Percentiles rank a stretch among this genome's conserved stretches.
phyloP scores from a whole-genome alignment of 306 rosid species.

The Cicer cuneatum region DNA sequence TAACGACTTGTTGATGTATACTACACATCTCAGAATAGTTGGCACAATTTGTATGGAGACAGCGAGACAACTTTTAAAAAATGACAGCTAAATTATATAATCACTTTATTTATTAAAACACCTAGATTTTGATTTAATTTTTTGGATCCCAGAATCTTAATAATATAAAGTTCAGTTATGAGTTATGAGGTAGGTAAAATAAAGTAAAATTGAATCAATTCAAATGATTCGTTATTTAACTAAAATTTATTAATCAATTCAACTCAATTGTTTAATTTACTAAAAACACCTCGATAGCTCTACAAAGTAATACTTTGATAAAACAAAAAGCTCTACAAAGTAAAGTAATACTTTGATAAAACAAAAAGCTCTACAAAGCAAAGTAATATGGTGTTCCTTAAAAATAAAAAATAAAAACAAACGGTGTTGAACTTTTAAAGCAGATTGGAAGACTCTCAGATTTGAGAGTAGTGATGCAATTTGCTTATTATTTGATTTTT shows the following conservation, averaged over 20 bases:
- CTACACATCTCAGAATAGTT: not conserved
- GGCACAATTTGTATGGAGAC: slow-evolving; percentile 29
- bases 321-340: too few species aligned
- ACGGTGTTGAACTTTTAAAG: not conserved
- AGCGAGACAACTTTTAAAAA: not conserved
- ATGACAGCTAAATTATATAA: not conserved
- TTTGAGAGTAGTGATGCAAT: not conserved
- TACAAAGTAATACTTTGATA: too few species aligned
- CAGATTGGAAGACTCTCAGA: not conserved
- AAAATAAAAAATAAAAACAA: too few species aligned
- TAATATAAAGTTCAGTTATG: too few species aligned
- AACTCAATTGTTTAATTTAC: too few species aligned
- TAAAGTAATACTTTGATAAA: too few species aligned
- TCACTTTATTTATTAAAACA: not conserved
- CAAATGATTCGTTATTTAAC: too few species aligned
- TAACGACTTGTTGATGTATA: slow-evolving; percentile 9
- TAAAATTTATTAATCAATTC: too few species aligned
- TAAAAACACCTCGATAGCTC: too few species aligned
- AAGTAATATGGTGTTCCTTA: not conserved
- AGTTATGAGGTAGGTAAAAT: too few species aligned
- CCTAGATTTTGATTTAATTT: not conserved
- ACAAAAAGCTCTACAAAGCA: not conserved
- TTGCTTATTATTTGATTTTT: not conserved
- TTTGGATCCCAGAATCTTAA: too few species aligned
- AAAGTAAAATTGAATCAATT: too few species aligned